Percentiles rank a stretch among this genome's conserved stretches.
Evolutionary conservation across 2,329 filamentous ascomycete species (phyloP).

Genomic region (Claviceps lovelessii): DNA sequence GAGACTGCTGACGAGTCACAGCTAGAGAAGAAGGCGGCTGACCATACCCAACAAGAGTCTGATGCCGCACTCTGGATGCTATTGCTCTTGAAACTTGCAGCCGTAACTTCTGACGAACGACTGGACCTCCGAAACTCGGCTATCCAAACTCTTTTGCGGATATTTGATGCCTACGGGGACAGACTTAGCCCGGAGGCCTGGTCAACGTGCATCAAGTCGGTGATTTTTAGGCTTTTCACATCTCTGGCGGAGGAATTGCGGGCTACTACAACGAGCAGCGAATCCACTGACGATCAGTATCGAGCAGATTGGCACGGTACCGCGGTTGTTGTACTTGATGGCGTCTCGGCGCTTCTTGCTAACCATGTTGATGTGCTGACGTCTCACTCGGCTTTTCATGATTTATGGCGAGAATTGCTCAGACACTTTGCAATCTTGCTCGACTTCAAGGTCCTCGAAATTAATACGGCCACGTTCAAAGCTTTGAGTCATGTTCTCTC

Average conservation of each 20-base stretch:
- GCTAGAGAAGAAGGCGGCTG: conserved; percentile 42
- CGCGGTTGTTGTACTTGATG: conserved; percentile 57
- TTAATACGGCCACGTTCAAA: conserved; percentile 58
- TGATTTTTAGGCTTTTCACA: conserved; percentile 65
- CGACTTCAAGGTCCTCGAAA: conserved; percentile 49
- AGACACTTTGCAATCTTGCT: conserved; percentile 51
- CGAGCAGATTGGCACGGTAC: conserved; percentile 57
- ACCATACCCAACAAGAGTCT: conserved; percentile 44
- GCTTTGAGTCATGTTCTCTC: conserved; percentile 51
- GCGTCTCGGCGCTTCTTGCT: conserved; percentile 57
- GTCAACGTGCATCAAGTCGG: conserved; percentile 66
- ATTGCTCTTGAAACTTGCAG: conserved; percentile 54
- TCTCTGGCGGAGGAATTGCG: conserved; percentile 48
- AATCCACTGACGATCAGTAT: conserved; percentile 26
- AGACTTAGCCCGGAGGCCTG: conserved; percentile 65
- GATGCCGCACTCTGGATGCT: conserved; percentile 67
- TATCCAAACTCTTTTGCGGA: conserved; percentile 78
- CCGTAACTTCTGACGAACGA: conserved; percentile 55
- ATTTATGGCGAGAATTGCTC: conserved; percentile 63
- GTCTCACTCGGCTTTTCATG: conserved; percentile 49
- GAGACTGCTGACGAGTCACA: conserved; percentile 35
- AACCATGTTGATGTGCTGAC: conserved; percentile 64
- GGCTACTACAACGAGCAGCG: conserved; percentile 21
- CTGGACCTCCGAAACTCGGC: conserved; percentile 73
- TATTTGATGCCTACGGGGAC: conserved; percentile 83